Base-by-base conservation (phyloP, 2,329 filamentous ascomycete genomes). In the Verticillium alfalfae region DNA sequence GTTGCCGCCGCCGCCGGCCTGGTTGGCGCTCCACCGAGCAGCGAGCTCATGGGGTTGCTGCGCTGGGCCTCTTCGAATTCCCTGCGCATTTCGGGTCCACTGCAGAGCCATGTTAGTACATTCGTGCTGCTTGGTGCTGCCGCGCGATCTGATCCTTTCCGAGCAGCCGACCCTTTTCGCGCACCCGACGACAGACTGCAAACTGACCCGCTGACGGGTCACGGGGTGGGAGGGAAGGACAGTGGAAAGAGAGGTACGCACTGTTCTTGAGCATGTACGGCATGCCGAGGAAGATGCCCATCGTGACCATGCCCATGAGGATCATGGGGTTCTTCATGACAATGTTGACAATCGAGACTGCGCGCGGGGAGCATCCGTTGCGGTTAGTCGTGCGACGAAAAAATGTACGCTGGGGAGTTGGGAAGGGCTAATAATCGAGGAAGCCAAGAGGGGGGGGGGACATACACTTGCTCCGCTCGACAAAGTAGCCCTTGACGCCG, bases 221-320 rank as follows among this genome's bases (percentile, higher is more conserved):
- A 37, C 13, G 36, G 13, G 26, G 5, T 31, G 26, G 26, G 26
- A 31, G 26, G 5, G 26, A 60, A 37, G 34, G 26, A 49, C 34
- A 60, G 31, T 22, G 22, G 22, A 22, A 2, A 22, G 22, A 22
- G 60, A 38, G 41, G 16, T 7, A 84, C 92, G 65, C 86, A 97
- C 93, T 97, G 73, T 95, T 97, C 59, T 98, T 93, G 79, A 98
- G 88, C 61, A 99, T 76, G 76, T 97, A 95, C 15, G 95, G 95
- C 90, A 98, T 92, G 67, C 93, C 93, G 69, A 98, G 84, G 65
- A 97, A 93, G 67, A 97, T 80, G 5, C 79, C 88, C 80, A 97
- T 86, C 64, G 89, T 92, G 45, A 95, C 87, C 38, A 96, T 77
- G 5, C 90, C 93, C 80, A 99, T 89, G 64, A 99, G 83, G 66